These are phyloP conservation scores for Cucurbita pepo DNA, from an alignment of 306 rosid genomes.

Conservation along the genomic window DNA sequence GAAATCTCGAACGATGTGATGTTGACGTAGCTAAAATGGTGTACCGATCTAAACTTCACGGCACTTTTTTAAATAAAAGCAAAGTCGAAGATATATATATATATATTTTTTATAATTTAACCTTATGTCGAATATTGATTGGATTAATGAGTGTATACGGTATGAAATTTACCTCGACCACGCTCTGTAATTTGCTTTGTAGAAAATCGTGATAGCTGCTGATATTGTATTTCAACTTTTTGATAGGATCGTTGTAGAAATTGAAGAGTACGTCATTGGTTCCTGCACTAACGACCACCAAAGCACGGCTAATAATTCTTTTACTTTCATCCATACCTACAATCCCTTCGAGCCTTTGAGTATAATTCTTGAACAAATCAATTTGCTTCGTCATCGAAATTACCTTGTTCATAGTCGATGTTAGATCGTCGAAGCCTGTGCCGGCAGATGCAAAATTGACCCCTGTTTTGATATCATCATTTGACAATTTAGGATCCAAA, in stretches of 20 bases:
- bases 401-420: conserved; percentile 9
- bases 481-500: conserved; percentile 25
- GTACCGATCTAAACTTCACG: too few relatives aligned
- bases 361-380: conserved; percentile 28
- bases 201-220: conserved; percentile 41
- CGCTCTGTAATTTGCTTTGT: conserved; percentile 20
- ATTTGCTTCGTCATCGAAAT: conserved; percentile 32
- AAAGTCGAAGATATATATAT: too few relatives aligned
- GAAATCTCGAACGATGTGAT: too few relatives aligned
- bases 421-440: conserved; percentile 37
- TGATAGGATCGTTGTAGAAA: conserved; percentile 31
- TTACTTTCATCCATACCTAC: conserved; percentile 25
- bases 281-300: conserved; percentile 45
- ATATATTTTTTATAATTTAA: too few relatives aligned
- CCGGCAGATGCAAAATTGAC: conserved; percentile 53
- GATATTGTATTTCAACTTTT: conserved; percentile 22
- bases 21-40: too few relatives aligned
- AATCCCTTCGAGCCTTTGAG: conserved; percentile 20
- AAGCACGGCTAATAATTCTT: conserved; percentile 17
- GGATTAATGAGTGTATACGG: background rate
- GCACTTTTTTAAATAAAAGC: too few relatives aligned
- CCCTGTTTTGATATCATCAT: conserved; percentile 32
- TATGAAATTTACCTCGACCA: conserved; percentile 22
- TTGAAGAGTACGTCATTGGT: conserved; percentile 42
- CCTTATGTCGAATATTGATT: background rate